A percentile compares a stretch with the other conserved stretches of the same genome.
phyloP scores from a whole-genome alignment of 345 rosid genomes.

The Stellera chamaejasme region DNA sequence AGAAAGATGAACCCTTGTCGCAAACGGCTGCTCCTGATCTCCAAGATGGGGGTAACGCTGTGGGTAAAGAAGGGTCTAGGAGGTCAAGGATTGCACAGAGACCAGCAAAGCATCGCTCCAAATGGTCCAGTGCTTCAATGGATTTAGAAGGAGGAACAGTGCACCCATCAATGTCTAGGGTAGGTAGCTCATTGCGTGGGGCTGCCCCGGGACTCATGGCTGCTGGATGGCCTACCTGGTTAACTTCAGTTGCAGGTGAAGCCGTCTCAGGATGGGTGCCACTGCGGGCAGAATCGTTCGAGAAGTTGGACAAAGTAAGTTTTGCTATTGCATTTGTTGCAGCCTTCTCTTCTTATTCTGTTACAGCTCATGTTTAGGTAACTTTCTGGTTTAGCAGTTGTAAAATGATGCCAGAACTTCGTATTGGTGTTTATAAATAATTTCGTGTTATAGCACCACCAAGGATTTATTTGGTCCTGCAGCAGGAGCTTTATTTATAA shows the following conservation, averaged over 20 bases:
- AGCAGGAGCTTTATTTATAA: too few species aligned
- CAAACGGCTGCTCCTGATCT: constrained; percentile 49
- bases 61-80: constrained; percentile 20
- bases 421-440: too few species aligned
- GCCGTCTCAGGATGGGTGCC: constrained; percentile 80
- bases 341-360: too few species aligned
- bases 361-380: too few species aligned
- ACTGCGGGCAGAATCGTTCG: constrained; percentile 59
- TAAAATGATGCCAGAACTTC: too few species aligned
- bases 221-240: constrained; percentile 85
- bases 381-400: too few species aligned
- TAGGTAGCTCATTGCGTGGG: constrained; percentile 26
- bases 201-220: constrained; percentile 42
- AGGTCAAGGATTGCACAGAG: constrained; percentile 16
- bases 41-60: constrained; percentile 22
- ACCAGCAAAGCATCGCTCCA: constrained; percentile 10
- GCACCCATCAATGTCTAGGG: constrained; percentile 14
- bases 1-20: constrained; percentile 31
- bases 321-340: not conserved
- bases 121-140: constrained; percentile 14
- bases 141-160: constrained; percentile 22
- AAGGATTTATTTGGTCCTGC: too few species aligned
- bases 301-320: constrained; percentile 70
- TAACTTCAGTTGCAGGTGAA: constrained; percentile 70
- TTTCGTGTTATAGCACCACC: too few species aligned